A percentile compares a stretch with the other conserved stretches of the same genome.
These are phyloP conservation scores for Starmerella vitae DNA, from an alignment of 805 yeast genomes.

Conservation along the genomic window DNA sequence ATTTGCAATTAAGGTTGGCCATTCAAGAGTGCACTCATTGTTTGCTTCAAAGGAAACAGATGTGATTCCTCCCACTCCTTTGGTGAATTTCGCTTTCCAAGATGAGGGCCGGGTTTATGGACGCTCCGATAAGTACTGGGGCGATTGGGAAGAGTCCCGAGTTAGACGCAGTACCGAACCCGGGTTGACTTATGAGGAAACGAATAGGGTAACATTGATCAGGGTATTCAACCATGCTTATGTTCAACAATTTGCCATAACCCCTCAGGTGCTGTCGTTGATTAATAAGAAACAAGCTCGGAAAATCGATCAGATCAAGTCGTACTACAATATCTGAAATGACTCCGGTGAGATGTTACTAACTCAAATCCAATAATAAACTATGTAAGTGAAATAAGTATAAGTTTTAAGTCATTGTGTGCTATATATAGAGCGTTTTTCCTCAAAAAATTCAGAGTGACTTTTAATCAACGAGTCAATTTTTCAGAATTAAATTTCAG, in stretches of 20 bases:
- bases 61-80: slow-evolving; percentile 9
- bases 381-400: no score
- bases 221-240: slow-evolving; percentile 9
- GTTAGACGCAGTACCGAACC: not conserved
- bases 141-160: slow-evolving; percentile 19
- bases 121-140: slow-evolving; percentile 13
- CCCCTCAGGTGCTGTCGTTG: slow-evolving; percentile 5
- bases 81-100: slow-evolving; percentile 18
- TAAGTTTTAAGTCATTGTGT: no score
- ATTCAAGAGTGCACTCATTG: slow-evolving; percentile 4
- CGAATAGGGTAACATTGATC: not conserved
- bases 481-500: no score
- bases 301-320: not conserved
- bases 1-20: slow-evolving; percentile 18
- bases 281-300: slow-evolving; percentile 9
- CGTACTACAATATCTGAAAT: not conserved
- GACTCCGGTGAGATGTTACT: no score
- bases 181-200: not conserved
- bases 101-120: slow-evolving; percentile 18
- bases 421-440: no score
- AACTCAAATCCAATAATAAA: no score
- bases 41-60: slow-evolving; percentile 5
- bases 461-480: no score
- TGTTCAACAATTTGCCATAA: slow-evolving; percentile 5
- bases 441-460: no score